Evolutionary conservation across 129 eudicot genomes (phyloP), one percentile per base, ranked within the genome.

Genomic region (Apium graveolens): DNA sequence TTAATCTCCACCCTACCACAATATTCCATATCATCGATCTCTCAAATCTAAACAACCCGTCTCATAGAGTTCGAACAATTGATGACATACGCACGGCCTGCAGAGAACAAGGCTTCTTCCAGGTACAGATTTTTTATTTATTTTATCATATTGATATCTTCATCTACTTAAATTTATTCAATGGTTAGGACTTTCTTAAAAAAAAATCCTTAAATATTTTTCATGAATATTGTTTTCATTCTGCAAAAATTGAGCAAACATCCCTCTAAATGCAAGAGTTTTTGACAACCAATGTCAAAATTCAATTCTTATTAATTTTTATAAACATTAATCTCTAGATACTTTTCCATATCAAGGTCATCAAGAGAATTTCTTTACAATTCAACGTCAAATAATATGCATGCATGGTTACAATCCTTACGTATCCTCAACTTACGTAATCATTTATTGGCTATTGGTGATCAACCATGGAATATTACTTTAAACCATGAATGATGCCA

Each of bases 401-500:
- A 86, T 82, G 86, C 88, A 88, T 53, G 41, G 46, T 35, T 76
- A 27, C 44, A 31, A 34, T 69, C 26, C 46, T 43, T 27, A 17
- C 46, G 18, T 62, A 62, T 21, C 63, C 27, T 77, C 31, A 49
- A 32, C 68, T 79, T 26, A 42, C 75, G 70, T 86, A 76, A 55
- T 66, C 21, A 70, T 46, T 20, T 27, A 5, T 81, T 57, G 60
- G 44, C 49, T 14, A 65, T 37, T 89, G 97, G 93, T 91, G 73
- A 84, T 91, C 55, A 89, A 89, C 68, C 97, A 91, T 82, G 97
- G 91, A 34, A 91, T 91, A 55, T 87, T 89, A 41, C 11, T 73
- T 31, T 78, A 81, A 12, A 79, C 81, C 81, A 80, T 82, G 74
- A 79, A 82, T 39, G 89, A 81, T 65, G 88, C 97, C 42, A 62